A percentile compares a stretch with the other conserved stretches of the same genome.
These are phyloP conservation scores for Xylaria curta DNA, from an alignment of 495 filamentous ascomycete genomes.

Conservation along the genomic window DNA sequence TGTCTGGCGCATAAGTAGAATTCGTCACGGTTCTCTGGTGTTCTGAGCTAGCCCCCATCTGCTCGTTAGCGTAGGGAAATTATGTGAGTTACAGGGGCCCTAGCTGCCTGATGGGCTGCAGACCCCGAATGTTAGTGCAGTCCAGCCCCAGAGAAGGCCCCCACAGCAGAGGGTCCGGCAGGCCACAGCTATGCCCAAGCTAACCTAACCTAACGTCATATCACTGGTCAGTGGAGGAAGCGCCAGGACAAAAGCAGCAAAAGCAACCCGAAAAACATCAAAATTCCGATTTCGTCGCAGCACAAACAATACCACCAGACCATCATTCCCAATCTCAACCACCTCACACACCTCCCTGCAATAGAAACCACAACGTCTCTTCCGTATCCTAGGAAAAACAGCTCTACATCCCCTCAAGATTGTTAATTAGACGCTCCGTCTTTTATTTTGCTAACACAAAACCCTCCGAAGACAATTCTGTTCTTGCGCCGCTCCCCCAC, in stretches of 20 bases:
- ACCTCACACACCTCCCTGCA: not conserved
- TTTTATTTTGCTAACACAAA: not conserved
- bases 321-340: conserved; percentile 3
- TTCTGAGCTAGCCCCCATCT: conserved; percentile 10
- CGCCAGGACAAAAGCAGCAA: conserved; percentile 6
- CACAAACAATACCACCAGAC: conserved; percentile 10
- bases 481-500: conserved; percentile 21
- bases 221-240: not conserved
- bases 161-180: not conserved
- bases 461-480: not conserved
- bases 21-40: conserved; percentile 17
- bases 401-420: conserved; percentile 3
- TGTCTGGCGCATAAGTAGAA: not conserved
- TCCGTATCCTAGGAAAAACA: conserved; percentile 16
- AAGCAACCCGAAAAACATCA: conserved; percentile 2
- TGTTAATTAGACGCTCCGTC: not conserved
- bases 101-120: not conserved
- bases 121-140: not conserved
- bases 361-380: not conserved
- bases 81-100: not conserved
- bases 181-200: conserved; percentile 1
- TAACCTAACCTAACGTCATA: conserved; percentile 5
- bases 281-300: conserved; percentile 27
- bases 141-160: not conserved
- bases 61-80: not conserved